Evolutionary conservation across 306 rosid species (phyloP), one percentile per base, ranked within the genome.

Genomic region (Glycine tomentella): DNA sequence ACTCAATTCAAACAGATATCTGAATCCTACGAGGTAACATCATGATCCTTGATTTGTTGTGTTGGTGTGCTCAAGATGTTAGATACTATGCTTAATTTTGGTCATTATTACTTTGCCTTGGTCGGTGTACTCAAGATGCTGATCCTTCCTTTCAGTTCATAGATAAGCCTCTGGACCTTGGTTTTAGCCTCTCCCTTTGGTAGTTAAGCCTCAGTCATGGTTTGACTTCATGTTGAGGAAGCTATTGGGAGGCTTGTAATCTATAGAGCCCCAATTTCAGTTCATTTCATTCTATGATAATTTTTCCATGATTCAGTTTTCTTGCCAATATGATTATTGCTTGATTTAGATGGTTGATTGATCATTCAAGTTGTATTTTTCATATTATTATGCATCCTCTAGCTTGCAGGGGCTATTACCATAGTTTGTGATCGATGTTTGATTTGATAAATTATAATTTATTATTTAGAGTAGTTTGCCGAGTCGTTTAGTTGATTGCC

Each of bases 1-100:
- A 48, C 84, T 80, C 89, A 90, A 63, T 94, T 94, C 87, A 94
- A 91, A 80, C 89, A 90, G 87, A 89, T 94, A 81, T 92, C 98
- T 6, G 98, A 94, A 86, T 95, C 98, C 48, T 94, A 94, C 66
- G 98, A 83, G 86, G 86, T 83, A 71, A 8, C 34, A 33, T 62
- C 72, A 8, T 62, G 49, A 31, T 61, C 61, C 14, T 57, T 36
- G 34, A 44, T 59, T 9, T 9, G 20, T 63, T n/a, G 20, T 76
- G 50, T 40, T 68, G 6, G 52, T 58, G 69, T 9, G 16, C 40
- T 51, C 1, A 72, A 25, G 73, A 62, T 72, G 73, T 51, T 49
- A 20, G 84, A 81, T 81, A 46, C 20, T 62, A 11, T 80, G 53
- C 44, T 78, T 6, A 8, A 36, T 77, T 69, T 55, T 69, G 10